Evolutionary conservation across 2,329 filamentous ascomycete species (phyloP), one percentile per base, ranked within the genome.

Genomic region (Penicillium palitans): DNA sequence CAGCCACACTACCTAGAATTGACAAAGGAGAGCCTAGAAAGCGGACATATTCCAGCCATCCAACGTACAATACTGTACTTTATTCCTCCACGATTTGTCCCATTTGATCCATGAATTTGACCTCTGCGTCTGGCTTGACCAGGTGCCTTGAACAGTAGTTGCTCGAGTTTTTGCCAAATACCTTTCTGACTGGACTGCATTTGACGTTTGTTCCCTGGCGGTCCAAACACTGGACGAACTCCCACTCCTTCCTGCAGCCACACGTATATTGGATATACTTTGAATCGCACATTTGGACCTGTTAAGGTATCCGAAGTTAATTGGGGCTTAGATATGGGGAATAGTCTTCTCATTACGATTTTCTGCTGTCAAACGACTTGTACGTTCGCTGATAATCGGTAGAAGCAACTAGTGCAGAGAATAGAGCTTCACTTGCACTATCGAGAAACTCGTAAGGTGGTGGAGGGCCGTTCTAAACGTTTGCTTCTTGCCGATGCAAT

Each of bases 181-280:
- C 48, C 25, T 57, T 57, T 8, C 9, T 47, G 24, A 57, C 17
- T 41, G 48, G 41, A 41, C n/a, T 1, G 41, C 48, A 57, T 47
- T 46, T 57, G 24, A 57, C 40, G 13, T 57, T 57, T 7, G 48
- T 57, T 46, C 48, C 55, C 7, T 24, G 42, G 35, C 41, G 48
- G 0, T 57, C 41, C 2, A 4, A 1, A 25, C 42, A 57, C 37
- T 57, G 42, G 0, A 6, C 40, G 24, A 57, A 57, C 35, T 52
- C 41, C 48, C 17, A 29, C 27, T 52, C 40, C 31, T 29, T 33
- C 42, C n/a, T 52, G 35, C 33, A 52, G 17, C 55, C 55, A 42
- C 49, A 57, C 3, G 48, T 57, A 52, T 57, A 57, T 48, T 52
- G 24, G 33, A 57, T 47, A 41, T 40, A 47, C 35, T 52, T 52